A percentile compares a stretch with the other conserved stretches of the same genome.
These are phyloP conservation scores for Scenedesmus sp. DNA, from an alignment of 163 green algal species.

Conservation along the genomic window DNA sequence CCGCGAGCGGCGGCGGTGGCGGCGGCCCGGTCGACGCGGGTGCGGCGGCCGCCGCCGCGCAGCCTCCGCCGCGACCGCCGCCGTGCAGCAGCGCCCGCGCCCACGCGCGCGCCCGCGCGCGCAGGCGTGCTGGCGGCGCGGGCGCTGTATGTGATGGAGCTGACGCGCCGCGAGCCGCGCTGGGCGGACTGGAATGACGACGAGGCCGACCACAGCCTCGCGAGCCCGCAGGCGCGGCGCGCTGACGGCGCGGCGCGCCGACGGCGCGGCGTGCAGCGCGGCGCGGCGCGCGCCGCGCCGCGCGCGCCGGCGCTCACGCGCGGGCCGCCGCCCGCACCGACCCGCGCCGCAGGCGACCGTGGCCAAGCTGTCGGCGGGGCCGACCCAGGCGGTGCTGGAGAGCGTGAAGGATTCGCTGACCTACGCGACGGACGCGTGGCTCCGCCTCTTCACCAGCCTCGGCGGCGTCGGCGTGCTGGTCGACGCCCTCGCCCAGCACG, in stretches of 20 bases:
- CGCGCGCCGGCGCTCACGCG: too few species aligned
- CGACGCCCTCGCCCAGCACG: slow-evolving; percentile 27
- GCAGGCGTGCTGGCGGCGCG: slow-evolving; percentile 12
- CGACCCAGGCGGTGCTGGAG: slow-evolving; percentile 14
- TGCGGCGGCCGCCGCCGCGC: neutral
- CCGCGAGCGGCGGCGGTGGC: too few species aligned
- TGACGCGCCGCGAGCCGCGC: slow-evolving; percentile 17
- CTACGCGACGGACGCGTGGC: slow-evolving; percentile 9
- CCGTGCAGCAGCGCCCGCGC: slow-evolving; percentile 12
- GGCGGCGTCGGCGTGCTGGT: slow-evolving; percentile 19
- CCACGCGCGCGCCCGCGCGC: neutral
- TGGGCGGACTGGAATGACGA: slow-evolving; percentile 39
- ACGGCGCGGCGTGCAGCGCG: too few species aligned
- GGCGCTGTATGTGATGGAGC: slow-evolving; percentile 43
- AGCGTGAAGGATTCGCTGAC: slow-evolving; percentile 16
- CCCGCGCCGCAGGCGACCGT: slow-evolving; percentile 23
- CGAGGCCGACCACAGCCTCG: slow-evolving; percentile 17
- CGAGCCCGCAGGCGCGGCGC: slow-evolving; percentile 18
- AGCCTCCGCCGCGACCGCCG: neutral
- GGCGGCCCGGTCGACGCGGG: too few species aligned
- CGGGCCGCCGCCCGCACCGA: too few species aligned
- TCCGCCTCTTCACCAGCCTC: slow-evolving; percentile 24
- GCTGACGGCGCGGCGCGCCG: neutral
- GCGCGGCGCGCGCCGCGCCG: too few species aligned
- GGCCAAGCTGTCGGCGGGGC: neutral